A percentile compares a stretch with the other conserved stretches of the same genome.
phyloP scores from a whole-genome alignment of 2,329 filamentous ascomycete genomes.

The Zymoseptoria crescenta region DNA sequence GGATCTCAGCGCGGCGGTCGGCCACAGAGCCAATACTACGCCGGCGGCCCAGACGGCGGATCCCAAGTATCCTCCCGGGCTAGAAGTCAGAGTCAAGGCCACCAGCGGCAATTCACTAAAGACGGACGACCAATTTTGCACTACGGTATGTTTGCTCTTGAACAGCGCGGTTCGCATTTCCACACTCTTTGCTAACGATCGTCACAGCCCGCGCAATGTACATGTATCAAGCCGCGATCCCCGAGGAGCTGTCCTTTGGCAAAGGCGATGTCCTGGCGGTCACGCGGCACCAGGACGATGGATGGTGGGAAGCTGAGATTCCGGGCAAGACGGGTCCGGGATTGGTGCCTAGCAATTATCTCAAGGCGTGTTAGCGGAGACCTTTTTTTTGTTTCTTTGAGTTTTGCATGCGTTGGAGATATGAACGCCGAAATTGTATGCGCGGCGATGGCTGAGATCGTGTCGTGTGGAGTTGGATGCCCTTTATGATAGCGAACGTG shows the following conservation, averaged over 20 bases:
- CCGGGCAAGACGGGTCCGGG: constrained; percentile 55
- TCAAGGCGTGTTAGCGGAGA: constrained; percentile 46
- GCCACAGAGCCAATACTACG: constrained; percentile 40
- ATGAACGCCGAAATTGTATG: background rate
- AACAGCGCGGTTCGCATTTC: background rate
- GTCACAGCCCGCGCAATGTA: constrained; percentile 73
- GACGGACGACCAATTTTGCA: constrained; percentile 85
- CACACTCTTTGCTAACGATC: constrained; percentile 5
- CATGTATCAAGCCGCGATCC: constrained; percentile 87
- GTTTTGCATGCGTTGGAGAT: background rate
- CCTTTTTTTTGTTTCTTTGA: background rate
- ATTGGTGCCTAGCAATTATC: constrained; percentile 60
- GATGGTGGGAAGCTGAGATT: constrained; percentile 98
- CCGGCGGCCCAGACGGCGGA: constrained; percentile 24
- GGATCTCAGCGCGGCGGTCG: constrained; percentile 34
- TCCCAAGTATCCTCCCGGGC: constrained; percentile 37
- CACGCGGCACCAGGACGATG: constrained; percentile 86
- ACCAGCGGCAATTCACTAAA: constrained; percentile 73
- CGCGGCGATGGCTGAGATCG: background rate
- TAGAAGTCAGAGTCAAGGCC: constrained; percentile 81
- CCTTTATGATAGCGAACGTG: background rate
- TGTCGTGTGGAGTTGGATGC: background rate
- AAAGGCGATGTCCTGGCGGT: constrained; percentile 91
- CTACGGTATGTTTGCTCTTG: constrained; percentile 69
- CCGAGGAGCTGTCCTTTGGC: constrained; percentile 83